phyloP scores from a whole-genome alignment of 1,139 yeast species.

The Blastobotrys proliferans region DNA sequence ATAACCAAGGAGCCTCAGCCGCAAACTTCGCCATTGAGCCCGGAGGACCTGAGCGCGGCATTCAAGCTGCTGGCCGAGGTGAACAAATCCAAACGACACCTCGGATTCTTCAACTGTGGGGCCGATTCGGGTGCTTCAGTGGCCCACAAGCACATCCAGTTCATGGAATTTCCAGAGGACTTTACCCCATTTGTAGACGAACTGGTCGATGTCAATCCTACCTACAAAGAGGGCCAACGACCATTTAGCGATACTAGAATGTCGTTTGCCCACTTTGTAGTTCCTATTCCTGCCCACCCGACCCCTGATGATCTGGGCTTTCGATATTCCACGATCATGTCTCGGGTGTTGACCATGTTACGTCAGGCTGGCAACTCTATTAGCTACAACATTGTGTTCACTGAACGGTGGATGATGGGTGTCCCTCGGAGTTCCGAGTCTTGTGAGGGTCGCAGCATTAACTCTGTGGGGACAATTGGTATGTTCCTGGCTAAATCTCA shows the following conservation, averaged over 20 bases:
- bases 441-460: constrained; percentile 53
- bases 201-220: constrained; percentile 44
- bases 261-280: constrained; percentile 80
- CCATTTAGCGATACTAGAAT: constrained; percentile 60
- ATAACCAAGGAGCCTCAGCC: constrained; percentile 69
- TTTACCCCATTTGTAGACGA: constrained; percentile 60
- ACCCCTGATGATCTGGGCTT: constrained; percentile 45
- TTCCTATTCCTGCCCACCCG: constrained; percentile 45
- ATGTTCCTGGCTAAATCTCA: constrained; percentile 69
- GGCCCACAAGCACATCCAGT: constrained; percentile 87
- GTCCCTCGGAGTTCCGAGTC: constrained; percentile 54
- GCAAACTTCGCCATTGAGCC: constrained; percentile 68
- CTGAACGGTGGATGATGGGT: constrained; percentile 77
- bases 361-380: constrained; percentile 35
- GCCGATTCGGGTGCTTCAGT: constrained; percentile 87
- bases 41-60: constrained; percentile 59
- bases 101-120: constrained; percentile 89
- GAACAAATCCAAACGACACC: constrained; percentile 43
- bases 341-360: constrained; percentile 62
- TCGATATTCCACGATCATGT: constrained; percentile 65
- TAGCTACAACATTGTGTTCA: constrained; percentile 78
- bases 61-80: constrained; percentile 47
- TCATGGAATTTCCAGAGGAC: constrained; percentile 60
- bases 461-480: constrained; percentile 79
- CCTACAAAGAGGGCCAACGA: constrained; percentile 41